Percentiles rank a stretch among this genome's conserved stretches.
phyloP scores from a whole-genome alignment of 208 protist species.

The Trichomonas tenax region DNA sequence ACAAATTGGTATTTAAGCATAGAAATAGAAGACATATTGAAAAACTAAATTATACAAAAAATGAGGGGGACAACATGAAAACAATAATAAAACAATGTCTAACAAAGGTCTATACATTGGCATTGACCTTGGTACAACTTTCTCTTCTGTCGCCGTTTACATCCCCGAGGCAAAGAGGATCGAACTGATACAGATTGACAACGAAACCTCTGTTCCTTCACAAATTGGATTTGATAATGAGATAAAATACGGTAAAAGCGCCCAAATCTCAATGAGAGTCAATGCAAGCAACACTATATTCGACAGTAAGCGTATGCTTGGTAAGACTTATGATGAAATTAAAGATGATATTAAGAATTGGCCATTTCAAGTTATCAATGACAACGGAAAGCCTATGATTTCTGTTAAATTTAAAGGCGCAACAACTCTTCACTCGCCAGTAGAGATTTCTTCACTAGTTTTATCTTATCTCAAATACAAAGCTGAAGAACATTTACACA shows the following conservation, averaged over 20 bases:
- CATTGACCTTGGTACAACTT: constrained; percentile 55
- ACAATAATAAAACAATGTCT: neutral
- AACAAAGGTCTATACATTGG: constrained; percentile 35
- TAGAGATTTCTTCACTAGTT: constrained; percentile 87
- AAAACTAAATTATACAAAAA: no score
- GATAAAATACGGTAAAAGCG: constrained; percentile 60
- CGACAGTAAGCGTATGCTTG: constrained; percentile 75
- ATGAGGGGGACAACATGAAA: no score
- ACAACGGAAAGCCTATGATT: constrained; percentile 59
- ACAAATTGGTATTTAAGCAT: no score
- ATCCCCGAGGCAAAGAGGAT: constrained; percentile 49
- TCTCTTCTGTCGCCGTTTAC: constrained; percentile 46
- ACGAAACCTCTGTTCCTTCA: constrained; percentile 93
- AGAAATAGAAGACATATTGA: no score
- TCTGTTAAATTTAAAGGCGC: constrained; percentile 54
- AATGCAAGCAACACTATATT: constrained; percentile 70
- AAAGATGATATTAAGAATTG: constrained; percentile 78
- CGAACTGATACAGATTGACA: constrained; percentile 93
- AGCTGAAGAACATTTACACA: constrained; percentile 73
- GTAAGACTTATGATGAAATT: constrained; percentile 56
- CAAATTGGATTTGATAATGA: constrained; percentile 82
- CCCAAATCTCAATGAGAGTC: constrained; percentile 60
- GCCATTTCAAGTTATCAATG: constrained; percentile 71
- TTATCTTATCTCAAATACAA: constrained; percentile 45
- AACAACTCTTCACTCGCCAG: constrained; percentile 63